phyloP scores from a whole-genome alignment of 1,284 basidiomycete genomes.

The Cystobasidium sp. region DNA sequence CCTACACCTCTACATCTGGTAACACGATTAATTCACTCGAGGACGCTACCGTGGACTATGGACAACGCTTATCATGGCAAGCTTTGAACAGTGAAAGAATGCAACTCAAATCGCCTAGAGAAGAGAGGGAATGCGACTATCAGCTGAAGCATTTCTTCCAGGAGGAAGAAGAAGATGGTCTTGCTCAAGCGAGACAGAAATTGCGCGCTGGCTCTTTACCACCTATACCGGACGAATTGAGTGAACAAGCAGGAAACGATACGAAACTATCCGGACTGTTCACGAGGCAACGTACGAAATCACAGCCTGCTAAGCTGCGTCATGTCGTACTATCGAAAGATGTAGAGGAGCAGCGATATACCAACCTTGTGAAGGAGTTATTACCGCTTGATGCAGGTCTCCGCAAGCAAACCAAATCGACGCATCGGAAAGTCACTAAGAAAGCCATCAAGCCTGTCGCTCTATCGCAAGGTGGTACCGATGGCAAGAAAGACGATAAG shows the following conservation, averaged over 20 bases:
- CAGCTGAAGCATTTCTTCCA: conserved; percentile 4
- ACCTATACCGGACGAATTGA: background rate
- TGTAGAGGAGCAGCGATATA: background rate
- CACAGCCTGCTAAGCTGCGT: background rate
- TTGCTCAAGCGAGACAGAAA: background rate
- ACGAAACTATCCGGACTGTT: too few species aligned
- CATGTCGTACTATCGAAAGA: background rate
- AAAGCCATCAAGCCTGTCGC: background rate
- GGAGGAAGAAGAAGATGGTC: background rate
- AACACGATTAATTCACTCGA: background rate
- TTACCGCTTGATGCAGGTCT: conserved; percentile 1
- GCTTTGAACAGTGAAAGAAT: background rate
- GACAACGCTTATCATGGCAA: background rate
- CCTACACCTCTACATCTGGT: background rate
- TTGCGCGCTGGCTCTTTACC: background rate
- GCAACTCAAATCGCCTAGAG: background rate
- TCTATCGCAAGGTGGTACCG: background rate
- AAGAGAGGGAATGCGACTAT: background rate
- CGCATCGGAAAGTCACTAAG: background rate
- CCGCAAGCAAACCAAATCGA: background rate
- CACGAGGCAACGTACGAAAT: conserved; percentile 9
- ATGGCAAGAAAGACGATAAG: background rate
- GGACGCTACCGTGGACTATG: conserved; percentile 1
- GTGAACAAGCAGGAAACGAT: background rate
- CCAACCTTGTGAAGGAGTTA: background rate